Percentiles rank a stretch among this genome's conserved stretches.
Evolutionary conservation across 495 filamentous ascomycete species (phyloP).

Genomic region (Xylaria cubensis): DNA sequence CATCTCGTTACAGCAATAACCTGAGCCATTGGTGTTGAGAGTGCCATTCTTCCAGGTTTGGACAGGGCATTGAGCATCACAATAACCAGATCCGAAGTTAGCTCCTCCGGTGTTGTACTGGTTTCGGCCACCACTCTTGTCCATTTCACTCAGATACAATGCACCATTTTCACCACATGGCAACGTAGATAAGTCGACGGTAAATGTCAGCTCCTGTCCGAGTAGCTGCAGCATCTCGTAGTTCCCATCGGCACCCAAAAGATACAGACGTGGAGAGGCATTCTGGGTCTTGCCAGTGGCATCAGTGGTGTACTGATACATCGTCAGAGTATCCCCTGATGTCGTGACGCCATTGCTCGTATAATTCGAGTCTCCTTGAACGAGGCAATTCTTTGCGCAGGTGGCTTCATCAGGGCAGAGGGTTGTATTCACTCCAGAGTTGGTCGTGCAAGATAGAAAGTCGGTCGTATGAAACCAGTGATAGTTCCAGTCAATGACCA

Average conservation of each 20-base stretch:
- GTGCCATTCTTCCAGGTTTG: slow-evolving; percentile 74
- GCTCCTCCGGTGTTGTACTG: slow-evolving; percentile 70
- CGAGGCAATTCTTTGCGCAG: slow-evolving; percentile 63
- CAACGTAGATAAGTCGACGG: slow-evolving; percentile 68
- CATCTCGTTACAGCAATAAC: slow-evolving; percentile 76
- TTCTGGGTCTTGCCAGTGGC: slow-evolving; percentile 46
- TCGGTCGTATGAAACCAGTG: slow-evolving; percentile 62
- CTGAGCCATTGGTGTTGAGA: slow-evolving; percentile 60
- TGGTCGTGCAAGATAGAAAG: slow-evolving; percentile 62
- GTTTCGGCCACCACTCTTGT: slow-evolving; percentile 64
- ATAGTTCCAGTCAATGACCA: slow-evolving; percentile 73
- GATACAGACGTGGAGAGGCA: slow-evolving; percentile 67
- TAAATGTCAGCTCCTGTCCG: slow-evolving; percentile 71
- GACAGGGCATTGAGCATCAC: slow-evolving; percentile 73
- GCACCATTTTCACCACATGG: slow-evolving; percentile 78
- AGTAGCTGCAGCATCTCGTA: slow-evolving; percentile 67
- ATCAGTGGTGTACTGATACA: slow-evolving; percentile 62
- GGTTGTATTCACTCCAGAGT: slow-evolving; percentile 52
- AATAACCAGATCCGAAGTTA: slow-evolving; percentile 77
- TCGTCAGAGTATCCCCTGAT: slow-evolving; percentile 58
- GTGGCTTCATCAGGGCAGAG: slow-evolving; percentile 60
- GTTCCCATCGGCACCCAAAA: slow-evolving; percentile 55
- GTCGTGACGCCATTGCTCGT: slow-evolving; percentile 63
- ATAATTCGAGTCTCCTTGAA: slow-evolving; percentile 68
- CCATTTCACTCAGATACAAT: slow-evolving; percentile 72